phyloP scores from a whole-genome alignment of 306 rosid genomes.

The Begonia fuchsioides region DNA sequence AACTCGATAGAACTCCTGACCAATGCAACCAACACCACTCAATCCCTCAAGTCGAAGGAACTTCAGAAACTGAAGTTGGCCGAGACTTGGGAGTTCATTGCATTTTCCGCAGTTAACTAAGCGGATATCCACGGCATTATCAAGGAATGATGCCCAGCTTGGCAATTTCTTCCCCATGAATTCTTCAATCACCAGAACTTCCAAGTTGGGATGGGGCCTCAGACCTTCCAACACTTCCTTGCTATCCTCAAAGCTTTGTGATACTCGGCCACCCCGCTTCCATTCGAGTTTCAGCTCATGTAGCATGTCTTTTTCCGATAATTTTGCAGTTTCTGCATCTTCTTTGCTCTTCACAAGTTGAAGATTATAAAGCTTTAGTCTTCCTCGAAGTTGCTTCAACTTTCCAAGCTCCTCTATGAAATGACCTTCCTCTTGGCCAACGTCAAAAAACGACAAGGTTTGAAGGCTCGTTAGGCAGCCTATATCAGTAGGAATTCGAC shows the following conservation, averaged over 20 bases:
- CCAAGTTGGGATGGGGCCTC: constrained; percentile 4
- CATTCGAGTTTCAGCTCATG: background rate
- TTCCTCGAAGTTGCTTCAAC: constrained; percentile 5
- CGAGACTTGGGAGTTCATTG: constrained; percentile 2
- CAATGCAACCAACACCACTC: constrained; percentile 1
- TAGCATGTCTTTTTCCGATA: background rate
- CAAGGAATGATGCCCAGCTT: background rate
- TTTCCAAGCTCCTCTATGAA: constrained; percentile 2
- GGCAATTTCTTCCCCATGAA: constrained; percentile 1
- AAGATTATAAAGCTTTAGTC: background rate
- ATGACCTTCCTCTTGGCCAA: constrained; percentile 4
- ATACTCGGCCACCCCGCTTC: background rate
- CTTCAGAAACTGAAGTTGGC: constrained; percentile 2
- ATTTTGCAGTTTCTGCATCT: constrained; percentile 5
- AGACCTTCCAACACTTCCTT: constrained; percentile 6
- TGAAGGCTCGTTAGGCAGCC: constrained; percentile 5
- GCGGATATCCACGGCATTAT: background rate
- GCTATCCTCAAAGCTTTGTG: background rate
- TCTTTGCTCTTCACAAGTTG: constrained; percentile 4
- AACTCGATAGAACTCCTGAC: constrained; percentile 4
- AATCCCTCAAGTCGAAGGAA: constrained; percentile 2
- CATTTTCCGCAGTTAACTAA: background rate
- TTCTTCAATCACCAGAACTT: constrained; percentile 1
- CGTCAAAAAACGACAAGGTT: constrained; percentile 1
- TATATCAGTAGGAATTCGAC: constrained; percentile 1